phyloP scores from a whole-genome alignment of 2,329 filamentous ascomycete species.

The Ophiobolus disseminans region DNA sequence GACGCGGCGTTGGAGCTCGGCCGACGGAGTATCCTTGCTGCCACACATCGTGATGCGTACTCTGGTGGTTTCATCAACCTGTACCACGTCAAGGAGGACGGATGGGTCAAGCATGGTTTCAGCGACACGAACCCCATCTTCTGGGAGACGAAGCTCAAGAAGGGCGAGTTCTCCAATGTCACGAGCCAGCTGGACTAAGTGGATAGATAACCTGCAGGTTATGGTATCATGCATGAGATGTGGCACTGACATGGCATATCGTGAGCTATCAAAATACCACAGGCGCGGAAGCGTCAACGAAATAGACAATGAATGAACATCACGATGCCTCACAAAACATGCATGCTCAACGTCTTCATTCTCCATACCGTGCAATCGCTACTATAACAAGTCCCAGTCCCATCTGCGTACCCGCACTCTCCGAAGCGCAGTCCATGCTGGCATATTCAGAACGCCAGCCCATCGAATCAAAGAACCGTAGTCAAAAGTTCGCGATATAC shows the following conservation, averaged over 20 bases:
- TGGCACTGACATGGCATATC: too few relatives aligned
- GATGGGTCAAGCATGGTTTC: constrained; percentile 99
- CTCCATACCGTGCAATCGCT: too few relatives aligned
- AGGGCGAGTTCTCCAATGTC: constrained; percentile 97
- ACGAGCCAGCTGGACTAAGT: constrained; percentile 73
- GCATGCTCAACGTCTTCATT: too few relatives aligned
- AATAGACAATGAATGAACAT: constrained; percentile 1
- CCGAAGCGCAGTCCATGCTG: constrained; percentile 1
- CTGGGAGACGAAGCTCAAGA: constrained; percentile 98
- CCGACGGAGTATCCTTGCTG: constrained; percentile 89
- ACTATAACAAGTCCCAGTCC: too few relatives aligned
- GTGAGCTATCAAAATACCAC: too few relatives aligned
- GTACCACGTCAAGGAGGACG: constrained; percentile 98
- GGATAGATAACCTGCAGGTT: background rate
- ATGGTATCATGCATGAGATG: too few relatives aligned
- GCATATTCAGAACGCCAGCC: background rate
- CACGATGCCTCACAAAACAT: background rate
- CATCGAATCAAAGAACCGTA: background rate
- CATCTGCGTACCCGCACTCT: background rate
- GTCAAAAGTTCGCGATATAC: constrained; percentile 22
- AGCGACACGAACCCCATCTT: constrained; percentile 98
- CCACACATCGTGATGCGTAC: constrained; percentile 97
- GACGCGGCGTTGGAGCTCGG: constrained; percentile 92
- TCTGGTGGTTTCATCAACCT: constrained; percentile 98
- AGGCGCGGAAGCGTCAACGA: too few relatives aligned